These are phyloP conservation scores for Amanita jacksonii DNA, from an alignment of 768 basidiomycete species.

Conservation along the genomic window DNA sequence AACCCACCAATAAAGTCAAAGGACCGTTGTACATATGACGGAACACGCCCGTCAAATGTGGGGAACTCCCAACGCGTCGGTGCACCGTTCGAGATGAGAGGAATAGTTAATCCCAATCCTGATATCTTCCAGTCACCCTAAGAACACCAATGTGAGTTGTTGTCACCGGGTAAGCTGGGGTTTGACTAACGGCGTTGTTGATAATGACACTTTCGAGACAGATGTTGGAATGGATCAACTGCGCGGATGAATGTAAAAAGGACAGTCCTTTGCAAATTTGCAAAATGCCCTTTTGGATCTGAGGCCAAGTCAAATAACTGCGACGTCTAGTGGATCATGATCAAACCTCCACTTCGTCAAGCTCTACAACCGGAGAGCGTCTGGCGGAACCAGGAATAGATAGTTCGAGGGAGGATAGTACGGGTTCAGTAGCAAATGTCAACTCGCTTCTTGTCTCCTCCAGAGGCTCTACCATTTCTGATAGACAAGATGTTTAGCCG, in stretches of 20 bases:
- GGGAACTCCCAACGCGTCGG: conserved; percentile 87
- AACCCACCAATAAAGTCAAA: conserved; percentile 87
- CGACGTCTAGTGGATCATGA: conserved; percentile 3
- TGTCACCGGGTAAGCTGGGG: not conserved
- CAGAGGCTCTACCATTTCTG: conserved; percentile 95
- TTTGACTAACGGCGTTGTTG: conserved; percentile 67
- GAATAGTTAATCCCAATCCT: conserved; percentile 81
- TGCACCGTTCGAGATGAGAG: conserved; percentile 60
- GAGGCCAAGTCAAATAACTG: conserved; percentile 7
- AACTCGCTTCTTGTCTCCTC: conserved; percentile 88
- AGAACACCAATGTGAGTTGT: not conserved
- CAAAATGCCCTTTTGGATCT: conserved; percentile 95
- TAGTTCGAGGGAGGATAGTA: conserved; percentile 72
- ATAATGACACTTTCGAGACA: conserved; percentile 82
- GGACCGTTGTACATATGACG: conserved; percentile 78
- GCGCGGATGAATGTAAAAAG: conserved; percentile 89
- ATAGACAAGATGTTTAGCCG: conserved; percentile 6
- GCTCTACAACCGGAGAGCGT: conserved; percentile 54
- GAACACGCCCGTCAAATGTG: conserved; percentile 72
- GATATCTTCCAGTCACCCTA: conserved; percentile 98
- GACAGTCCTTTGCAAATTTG: conserved; percentile 85
- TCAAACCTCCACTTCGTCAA: conserved; percentile 92
- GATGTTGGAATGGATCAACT: conserved; percentile 86
- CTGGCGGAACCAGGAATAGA: conserved; percentile 61
- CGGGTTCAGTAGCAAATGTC: conserved; percentile 87